phyloP scores from a whole-genome alignment of 495 filamentous ascomycete species.

The Tricharina praecox region DNA sequence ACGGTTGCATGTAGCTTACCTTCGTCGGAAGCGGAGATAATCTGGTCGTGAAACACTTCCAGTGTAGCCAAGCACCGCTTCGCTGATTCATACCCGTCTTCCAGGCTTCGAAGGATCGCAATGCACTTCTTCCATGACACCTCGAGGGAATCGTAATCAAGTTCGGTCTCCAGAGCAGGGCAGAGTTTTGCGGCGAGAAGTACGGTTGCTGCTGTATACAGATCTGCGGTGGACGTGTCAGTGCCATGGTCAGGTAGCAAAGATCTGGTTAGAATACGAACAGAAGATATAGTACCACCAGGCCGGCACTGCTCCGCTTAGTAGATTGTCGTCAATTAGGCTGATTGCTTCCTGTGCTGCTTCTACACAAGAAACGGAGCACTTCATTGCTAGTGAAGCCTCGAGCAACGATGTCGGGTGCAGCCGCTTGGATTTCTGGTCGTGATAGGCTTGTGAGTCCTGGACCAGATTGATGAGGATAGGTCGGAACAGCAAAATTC shows the following conservation, averaged over 20 bases:
- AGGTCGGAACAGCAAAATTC: conserved; percentile 6
- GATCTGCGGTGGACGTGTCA: too few relatives aligned
- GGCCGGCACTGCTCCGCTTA: conserved; percentile 4
- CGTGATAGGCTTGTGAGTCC: background rate
- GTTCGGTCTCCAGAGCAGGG: background rate
- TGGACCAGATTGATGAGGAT: conserved; percentile 7
- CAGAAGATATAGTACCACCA: conserved; percentile 9
- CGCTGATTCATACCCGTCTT: conserved; percentile 1
- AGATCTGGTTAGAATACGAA: too few relatives aligned
- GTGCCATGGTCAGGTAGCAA: too few relatives aligned
- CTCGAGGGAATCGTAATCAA: conserved; percentile 4
- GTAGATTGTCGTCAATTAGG: conserved; percentile 1
- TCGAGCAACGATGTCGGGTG: conserved; percentile 1
- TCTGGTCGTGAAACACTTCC: conserved; percentile 6
- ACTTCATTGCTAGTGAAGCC: conserved; percentile 1
- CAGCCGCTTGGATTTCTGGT: background rate
- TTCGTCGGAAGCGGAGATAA: conserved; percentile 1
- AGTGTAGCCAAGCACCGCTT: conserved; percentile 3
- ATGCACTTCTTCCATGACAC: conserved; percentile 7
- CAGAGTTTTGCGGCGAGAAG: conserved; percentile 5
- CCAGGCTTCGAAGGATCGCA: background rate
- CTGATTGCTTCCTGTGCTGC: conserved; percentile 5
- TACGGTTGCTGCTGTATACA: conserved; percentile 4
- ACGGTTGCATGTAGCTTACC: background rate
- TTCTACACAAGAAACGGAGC: conserved; percentile 6